These are phyloP conservation scores for Lunasporangiospora selenospora DNA, from an alignment of 192 early-diverging fungal genomes.

Conservation along the genomic window DNA sequence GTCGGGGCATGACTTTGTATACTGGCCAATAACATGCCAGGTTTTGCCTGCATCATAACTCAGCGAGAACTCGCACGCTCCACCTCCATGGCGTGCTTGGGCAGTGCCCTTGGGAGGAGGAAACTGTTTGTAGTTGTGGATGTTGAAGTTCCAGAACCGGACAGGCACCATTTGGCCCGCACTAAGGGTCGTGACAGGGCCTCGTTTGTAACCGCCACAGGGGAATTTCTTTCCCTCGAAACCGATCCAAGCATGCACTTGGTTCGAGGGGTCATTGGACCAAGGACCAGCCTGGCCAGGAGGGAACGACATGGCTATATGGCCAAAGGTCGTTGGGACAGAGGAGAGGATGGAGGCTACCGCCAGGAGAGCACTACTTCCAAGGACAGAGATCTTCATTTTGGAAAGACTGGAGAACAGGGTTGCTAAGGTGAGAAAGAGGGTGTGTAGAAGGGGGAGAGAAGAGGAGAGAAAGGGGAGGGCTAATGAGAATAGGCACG, in stretches of 20 bases:
- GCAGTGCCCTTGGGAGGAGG: conserved; percentile 23
- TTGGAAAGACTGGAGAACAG: no score
- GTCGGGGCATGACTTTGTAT: conserved; percentile 49
- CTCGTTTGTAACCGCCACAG: conserved; percentile 47
- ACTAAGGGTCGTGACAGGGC: conserved; percentile 47
- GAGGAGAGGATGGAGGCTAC: conserved; percentile 8
- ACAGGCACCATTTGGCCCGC: conserved; percentile 57
- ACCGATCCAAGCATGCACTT: conserved; percentile 35
- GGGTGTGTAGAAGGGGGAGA: not conserved
- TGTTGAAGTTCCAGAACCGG: conserved; percentile 50
- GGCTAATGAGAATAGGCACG: not conserved
- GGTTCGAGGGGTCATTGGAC: conserved; percentile 5
- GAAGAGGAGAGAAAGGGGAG: not conserved
- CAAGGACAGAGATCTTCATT: conserved; percentile 22
- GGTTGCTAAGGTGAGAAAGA: not conserved
- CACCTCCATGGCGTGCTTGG: conserved; percentile 64
- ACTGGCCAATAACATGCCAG: conserved; percentile 46
- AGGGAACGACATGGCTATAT: conserved; percentile 38
- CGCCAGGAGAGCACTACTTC: conserved; percentile 10
- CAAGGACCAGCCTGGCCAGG: conserved; percentile 34
- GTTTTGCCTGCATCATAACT: conserved; percentile 66
- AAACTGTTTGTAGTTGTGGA: conserved; percentile 28
- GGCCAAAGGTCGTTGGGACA: conserved; percentile 22
- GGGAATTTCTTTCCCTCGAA: conserved; percentile 41
- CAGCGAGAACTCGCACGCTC: conserved; percentile 71